Evolutionary conservation across 805 yeast genomes (phyloP), one percentile per base, ranked within the genome.

Genomic region (Candida maltosa): DNA sequence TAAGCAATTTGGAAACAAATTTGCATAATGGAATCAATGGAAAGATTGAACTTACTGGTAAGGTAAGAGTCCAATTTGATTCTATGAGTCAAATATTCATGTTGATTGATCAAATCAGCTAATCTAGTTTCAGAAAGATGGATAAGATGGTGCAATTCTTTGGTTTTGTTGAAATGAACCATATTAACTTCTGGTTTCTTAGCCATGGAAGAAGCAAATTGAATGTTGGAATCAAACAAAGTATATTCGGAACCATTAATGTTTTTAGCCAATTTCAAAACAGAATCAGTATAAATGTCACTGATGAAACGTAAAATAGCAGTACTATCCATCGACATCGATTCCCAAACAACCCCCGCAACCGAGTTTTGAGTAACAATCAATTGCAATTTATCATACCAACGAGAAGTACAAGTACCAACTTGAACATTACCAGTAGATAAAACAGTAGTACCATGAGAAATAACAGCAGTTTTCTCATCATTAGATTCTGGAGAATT

Each of bases 281-380:
- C 75, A 37, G 73, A 69, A 46, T 76, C 82, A 2, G 82, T 74
- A 48, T 74, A 76, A 31, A 76, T 70, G 46, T 76, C 82, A 50
- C 77, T 64, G 38, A 76, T 69, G 44, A 74, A 76, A 31, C 82
- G 53, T 39, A 76, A 56, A 26, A 76, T 78, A 2, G 80, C 72
- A 4, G 81, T 76, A 32, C 76, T 70, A 51, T 76, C 82, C 73
- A 75, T 74, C 16, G 75, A 65, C 2, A 77, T 64, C 9, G 76
- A 69, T 43, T 78, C 81, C 74, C 80, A 76, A 15, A 74, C 75
- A 32, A 76, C 65, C 4, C 80, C 82, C 2, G 79, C 80, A 16
- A 74, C 76, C 0, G 80, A 69, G 50, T 76, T 76, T 26, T 64
- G 59, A 3, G 80, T 73, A 7, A 76, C 69, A 12, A 76, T 62